Percentiles rank a stretch among this genome's conserved stretches.
These are phyloP conservation scores for Pichia exigua DNA, from an alignment of 805 yeast species.

Conservation along the genomic window DNA sequence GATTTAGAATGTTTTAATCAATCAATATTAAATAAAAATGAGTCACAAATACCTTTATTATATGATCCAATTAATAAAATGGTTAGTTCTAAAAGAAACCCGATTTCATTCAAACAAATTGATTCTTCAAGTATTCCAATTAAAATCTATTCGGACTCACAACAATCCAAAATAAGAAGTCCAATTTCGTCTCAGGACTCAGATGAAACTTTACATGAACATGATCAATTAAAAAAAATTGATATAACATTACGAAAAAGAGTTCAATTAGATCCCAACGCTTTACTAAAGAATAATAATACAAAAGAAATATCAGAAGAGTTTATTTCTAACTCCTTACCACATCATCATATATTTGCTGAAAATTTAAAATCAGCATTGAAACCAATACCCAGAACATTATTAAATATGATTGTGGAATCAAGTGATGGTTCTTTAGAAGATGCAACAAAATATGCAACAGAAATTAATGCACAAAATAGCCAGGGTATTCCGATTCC, in stretches of 20 bases:
- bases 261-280: neutral
- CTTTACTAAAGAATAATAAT: neutral
- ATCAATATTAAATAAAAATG: neutral
- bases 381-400: slow-evolving; percentile 21
- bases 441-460: slow-evolving; percentile 64
- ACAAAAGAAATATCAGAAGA: neutral
- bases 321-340: slow-evolving; percentile 30
- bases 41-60: neutral
- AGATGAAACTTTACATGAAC: slow-evolving; percentile 4
- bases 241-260: neutral
- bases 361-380: slow-evolving; percentile 28
- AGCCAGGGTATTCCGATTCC: slow-evolving; percentile 59
- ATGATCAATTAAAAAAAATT: neutral
- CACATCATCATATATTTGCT: slow-evolving; percentile 24
- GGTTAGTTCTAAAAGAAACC: neutral
- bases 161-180: neutral
- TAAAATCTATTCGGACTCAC: slow-evolving; percentile 2
- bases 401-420: slow-evolving; percentile 47
- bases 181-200: slow-evolving; percentile 5
- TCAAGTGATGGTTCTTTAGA: slow-evolving; percentile 51
- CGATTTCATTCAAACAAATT: neutral
- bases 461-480: slow-evolving; percentile 57
- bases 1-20: slow-evolving; percentile 1
- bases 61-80: slow-evolving; percentile 2
- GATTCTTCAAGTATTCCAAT: slow-evolving; percentile 2